Conservation (phyloP, 805 yeast species). For the Saccharomycopsis sp. region DNA sequence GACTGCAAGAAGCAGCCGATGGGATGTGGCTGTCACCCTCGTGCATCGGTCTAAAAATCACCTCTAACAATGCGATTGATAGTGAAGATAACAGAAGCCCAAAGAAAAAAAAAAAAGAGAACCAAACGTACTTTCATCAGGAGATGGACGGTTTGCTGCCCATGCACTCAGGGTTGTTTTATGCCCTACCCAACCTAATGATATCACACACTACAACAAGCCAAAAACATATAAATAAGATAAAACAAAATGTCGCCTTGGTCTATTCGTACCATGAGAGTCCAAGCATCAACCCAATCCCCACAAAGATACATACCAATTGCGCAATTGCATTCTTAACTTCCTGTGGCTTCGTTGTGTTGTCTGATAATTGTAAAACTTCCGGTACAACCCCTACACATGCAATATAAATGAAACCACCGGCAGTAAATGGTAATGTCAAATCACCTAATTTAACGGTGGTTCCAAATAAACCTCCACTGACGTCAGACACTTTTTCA, state of each 20-base stretch:
- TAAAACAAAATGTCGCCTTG: background rate
- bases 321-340: conserved; percentile 38
- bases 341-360: conserved; percentile 34
- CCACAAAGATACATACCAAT: conserved; percentile 42
- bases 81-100: too few relatives aligned
- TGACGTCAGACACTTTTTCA: conserved; percentile 2
- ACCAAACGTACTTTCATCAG: background rate
- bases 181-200: background rate
- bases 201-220: background rate
- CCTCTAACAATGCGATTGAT: too few relatives aligned
- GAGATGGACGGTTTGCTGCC: background rate
- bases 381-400: conserved; percentile 74
- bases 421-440: conserved; percentile 67
- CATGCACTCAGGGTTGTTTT: background rate
- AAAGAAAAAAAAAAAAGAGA: too few relatives aligned
- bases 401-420: conserved; percentile 68
- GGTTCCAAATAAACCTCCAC: conserved; percentile 43
- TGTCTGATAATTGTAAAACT: conserved; percentile 39
- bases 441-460: conserved; percentile 43
- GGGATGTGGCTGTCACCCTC: conserved; percentile 3
- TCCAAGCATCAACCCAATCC: conserved; percentile 50
- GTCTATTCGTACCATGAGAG: conserved; percentile 40
- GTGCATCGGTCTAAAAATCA: background rate
- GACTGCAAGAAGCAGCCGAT: background rate
- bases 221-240: background rate